These are phyloP conservation scores for Phytophthora tubulina DNA, from an alignment of 352 stramenopile species.

Conservation along the genomic window DNA sequence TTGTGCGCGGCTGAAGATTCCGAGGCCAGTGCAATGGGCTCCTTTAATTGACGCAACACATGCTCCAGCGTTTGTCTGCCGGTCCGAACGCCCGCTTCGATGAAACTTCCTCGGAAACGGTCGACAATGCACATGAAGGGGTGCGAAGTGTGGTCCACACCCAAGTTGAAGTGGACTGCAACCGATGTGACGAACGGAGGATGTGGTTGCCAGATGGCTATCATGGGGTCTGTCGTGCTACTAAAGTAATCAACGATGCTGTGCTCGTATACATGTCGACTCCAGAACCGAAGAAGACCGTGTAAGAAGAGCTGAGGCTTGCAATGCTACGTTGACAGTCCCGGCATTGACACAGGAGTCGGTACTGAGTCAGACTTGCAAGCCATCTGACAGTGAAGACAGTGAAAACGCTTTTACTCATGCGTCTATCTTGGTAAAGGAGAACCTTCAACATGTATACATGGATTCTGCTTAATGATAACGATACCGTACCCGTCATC, in stretches of 20 bases:
- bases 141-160: conserved; percentile 3
- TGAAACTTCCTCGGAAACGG: conserved; percentile 43
- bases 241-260: too few relatives aligned
- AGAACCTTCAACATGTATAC: too few relatives aligned
- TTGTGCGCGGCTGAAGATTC: conserved; percentile 17
- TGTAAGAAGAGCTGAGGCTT: too few relatives aligned
- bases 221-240: too few relatives aligned
- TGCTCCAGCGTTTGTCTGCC: conserved; percentile 21
- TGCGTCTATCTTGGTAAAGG: background rate
- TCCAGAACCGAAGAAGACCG: too few relatives aligned
- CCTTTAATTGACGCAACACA: conserved; percentile 26
- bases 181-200: too few relatives aligned
- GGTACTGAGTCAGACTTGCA: too few relatives aligned
- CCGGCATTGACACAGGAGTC: too few relatives aligned
- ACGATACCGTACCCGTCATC: background rate
- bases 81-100: conserved; percentile 31
- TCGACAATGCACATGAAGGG: conserved; percentile 15
- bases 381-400: background rate
- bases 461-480: too few relatives aligned
- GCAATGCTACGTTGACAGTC: too few relatives aligned
- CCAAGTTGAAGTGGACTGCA: conserved; percentile 4
- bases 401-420: background rate
- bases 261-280: too few relatives aligned
- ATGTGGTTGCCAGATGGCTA: too few relatives aligned
- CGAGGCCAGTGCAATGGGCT: conserved; percentile 25